Base-by-base conservation (phyloP, 768 basidiomycete genomes). In the Fistulinella prunicolor region DNA sequence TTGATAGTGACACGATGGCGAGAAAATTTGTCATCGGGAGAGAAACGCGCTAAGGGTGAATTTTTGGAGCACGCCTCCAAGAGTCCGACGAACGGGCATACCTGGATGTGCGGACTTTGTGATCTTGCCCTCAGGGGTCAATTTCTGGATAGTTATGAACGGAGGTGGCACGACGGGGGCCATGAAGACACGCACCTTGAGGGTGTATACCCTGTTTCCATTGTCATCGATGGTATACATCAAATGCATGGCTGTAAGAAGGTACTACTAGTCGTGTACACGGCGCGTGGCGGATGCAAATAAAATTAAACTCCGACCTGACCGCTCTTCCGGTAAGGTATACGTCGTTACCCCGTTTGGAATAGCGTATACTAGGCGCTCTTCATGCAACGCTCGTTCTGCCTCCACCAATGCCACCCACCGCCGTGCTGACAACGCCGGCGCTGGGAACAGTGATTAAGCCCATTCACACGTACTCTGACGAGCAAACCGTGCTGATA, bases 11-110 rank as follows among this genome's bases (percentile, higher is more conserved):
- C 94, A 51, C 96, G 88, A 64, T 99, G 95, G 53, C 94, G 81
- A 52, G 94, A 95, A 73, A 95, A 98, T 74, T 98, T 98, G 81
- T 98, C 95, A 68, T 99, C 96, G 10, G 95, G 95, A 13, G 95
- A 97, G 72, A 98, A 98, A 34, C 96, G 93, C 14, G 95, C 95
- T 96, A 49, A 13, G 13, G 9, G n/a, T n/a, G n/a, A n/a, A 13
- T 13, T 14, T 1, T 47, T 48, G 39, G 34, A 37, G 26, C 16
- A 43, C n/a, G 22, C 41, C 8, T 8, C 38, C 49, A 24, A 14
- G n/a, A 16, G 28, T 21, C 19, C 14, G 4, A 23, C 2, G 9
- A 17, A 38, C 29, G 17, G 20, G 10, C 79, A 50, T 66, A 96
- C 94, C 94, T 70, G 96, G 95, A 69, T 98, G 95, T 12, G 95